Evolutionary conservation across 345 rosid species (phyloP).

Genomic region (Lepidium africanum): DNA sequence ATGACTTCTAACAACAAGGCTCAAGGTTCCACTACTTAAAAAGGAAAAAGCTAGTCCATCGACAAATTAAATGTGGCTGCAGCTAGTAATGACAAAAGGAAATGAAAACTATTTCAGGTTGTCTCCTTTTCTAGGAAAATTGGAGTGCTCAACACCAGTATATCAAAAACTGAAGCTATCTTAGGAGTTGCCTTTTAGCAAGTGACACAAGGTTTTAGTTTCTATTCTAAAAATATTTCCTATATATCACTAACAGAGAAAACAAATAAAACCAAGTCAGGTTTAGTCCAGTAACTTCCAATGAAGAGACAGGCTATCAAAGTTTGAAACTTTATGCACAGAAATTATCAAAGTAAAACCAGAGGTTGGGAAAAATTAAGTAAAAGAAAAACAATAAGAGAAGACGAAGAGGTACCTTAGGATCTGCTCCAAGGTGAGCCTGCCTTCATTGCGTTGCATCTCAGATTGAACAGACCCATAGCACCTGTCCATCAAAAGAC

Average conservation of each 20-base stretch:
- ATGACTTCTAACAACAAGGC: not conserved
- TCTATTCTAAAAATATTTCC: not conserved
- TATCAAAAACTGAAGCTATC: not conserved
- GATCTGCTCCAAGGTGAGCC: conserved; percentile 95
- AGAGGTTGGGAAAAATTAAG: not conserved
- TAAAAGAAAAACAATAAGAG: not conserved
- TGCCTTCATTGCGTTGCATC: conserved; percentile 85
- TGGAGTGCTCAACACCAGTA: not conserved
- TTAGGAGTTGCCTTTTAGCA: not conserved
- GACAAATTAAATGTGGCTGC: not conserved
- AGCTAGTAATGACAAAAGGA: conserved; percentile 5
- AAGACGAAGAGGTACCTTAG: conserved; percentile 46
- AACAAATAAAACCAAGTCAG: not conserved
- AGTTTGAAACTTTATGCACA: conserved; percentile 2
- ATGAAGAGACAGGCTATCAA: not conserved
- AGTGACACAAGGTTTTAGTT: not conserved
- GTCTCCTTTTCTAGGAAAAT: not conserved
- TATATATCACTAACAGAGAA: not conserved
- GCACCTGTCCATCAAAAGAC: conserved; percentile 77
- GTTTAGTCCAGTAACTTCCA: not conserved
- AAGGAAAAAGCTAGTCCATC: not conserved
- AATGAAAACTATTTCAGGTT: not conserved
- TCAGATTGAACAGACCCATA: conserved; percentile 82
- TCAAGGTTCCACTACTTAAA: not conserved
- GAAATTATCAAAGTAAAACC: not conserved